Evolutionary conservation across 495 filamentous ascomycete species (phyloP), one percentile per base, ranked within the genome.

Genomic region (Aspergillus campestris): DNA sequence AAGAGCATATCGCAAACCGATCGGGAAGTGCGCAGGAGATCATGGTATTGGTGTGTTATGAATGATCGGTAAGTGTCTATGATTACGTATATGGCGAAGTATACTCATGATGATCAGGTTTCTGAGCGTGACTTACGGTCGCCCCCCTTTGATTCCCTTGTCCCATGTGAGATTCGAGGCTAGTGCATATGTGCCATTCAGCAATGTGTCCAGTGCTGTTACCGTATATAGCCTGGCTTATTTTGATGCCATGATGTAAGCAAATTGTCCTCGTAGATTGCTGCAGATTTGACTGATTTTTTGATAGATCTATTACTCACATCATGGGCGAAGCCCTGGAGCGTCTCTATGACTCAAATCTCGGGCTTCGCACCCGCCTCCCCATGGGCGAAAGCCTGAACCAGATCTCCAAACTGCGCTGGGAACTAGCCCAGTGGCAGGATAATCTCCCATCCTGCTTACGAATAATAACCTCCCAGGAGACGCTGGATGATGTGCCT

Each of bases 41-140:
- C 31, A 9, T 45, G 42, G 42, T 45, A 37, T 28, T 45, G 42
- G 32, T 45, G 42, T 29, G 33, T 45, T 24, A 45, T 45, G 33
- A 45, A 45, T 37, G 42, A 45, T 36, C 31, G 42, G 42, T 45
- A 34, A 33, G 18, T 24, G 18, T 24, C 18, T 24, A 4, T 24
- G 4, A 24, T 24, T 4, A 1, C 18, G 18, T 24, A 24, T 2
- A 24, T 24, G 18, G 18, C 18, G 18, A 24, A 24, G 18, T 24
- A 24, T 24, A 24, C 18, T 24, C 18, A 24, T 24, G 18, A 24
- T 24, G 18, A 24, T 24, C 18, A 43, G 41, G 10, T 18, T 43
- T 11, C 32, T 45, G 1, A 45, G 32, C 1, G 42, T 37, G 11
- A 45, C 14, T 7, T 37, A 37, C 13, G 42, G 42, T 11, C 32